Conservation (phyloP, 1,284 basidiomycete species). For the Austroboletus niveus region DNA sequence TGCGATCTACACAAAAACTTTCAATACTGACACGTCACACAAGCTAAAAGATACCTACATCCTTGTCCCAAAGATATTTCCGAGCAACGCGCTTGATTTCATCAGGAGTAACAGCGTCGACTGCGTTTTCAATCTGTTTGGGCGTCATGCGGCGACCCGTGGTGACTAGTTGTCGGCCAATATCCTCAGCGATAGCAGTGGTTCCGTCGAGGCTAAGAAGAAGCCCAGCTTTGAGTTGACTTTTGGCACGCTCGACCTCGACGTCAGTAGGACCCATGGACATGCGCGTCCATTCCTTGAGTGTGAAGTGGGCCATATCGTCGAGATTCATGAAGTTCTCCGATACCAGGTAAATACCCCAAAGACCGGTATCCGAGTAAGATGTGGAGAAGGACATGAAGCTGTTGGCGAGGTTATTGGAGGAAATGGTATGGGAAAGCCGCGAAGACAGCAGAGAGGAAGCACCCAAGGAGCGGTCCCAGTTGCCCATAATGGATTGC, state of each 20-base stretch:
- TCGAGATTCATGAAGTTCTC: constrained; percentile 95
- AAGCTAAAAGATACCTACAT: constrained; percentile 53
- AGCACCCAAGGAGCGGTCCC: constrained; percentile 96
- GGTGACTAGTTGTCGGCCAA: constrained; percentile 95
- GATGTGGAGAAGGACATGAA: constrained; percentile 99
- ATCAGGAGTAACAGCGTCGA: constrained; percentile 85
- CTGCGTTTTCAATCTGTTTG: constrained; percentile 89
- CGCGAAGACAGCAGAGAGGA: constrained; percentile 88
- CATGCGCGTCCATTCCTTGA: constrained; percentile 98
- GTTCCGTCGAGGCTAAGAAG: constrained; percentile 92
- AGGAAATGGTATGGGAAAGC: constrained; percentile 89
- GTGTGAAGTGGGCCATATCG: constrained; percentile 91
- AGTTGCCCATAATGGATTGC: constrained; percentile 98
- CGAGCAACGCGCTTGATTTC: constrained; percentile 95
- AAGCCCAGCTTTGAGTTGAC: constrained; percentile 94
- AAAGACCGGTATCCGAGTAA: constrained; percentile 99
- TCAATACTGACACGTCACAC: constrained; percentile 11
- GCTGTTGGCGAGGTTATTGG: constrained; percentile 97
- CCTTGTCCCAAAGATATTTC: constrained; percentile 97
- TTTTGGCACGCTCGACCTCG: constrained; percentile 97
- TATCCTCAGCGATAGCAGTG: constrained; percentile 97
- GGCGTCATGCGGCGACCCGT: constrained; percentile 89
- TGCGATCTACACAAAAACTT: constrained; percentile 54
- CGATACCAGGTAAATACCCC: constrained; percentile 97
- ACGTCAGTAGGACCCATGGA: constrained; percentile 79